Base-by-base conservation (phyloP, 306 rosid genomes). In the Quercus agrifolia region DNA sequence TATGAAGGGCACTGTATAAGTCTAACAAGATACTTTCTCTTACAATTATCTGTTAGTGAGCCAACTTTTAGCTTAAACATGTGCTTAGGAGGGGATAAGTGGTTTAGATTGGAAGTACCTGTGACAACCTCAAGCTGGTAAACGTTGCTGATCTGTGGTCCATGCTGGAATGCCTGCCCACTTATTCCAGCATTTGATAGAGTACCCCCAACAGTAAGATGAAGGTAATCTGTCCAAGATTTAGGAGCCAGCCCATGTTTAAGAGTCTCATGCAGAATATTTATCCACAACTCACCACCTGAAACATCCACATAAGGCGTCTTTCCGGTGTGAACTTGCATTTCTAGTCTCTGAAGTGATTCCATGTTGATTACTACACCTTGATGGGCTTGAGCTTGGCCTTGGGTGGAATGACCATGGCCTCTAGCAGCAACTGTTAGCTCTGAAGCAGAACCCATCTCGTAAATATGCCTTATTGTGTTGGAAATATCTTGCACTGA, bases 211-310 rank as follows among this genome's bases (percentile, higher is more conserved):
- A 91, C 99, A 35, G 94, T 93, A 31, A 96, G 98, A 58, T 90
- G 90, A 83, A 96, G 94, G 68, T 96, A 96, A 86, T 96, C 99
- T 11, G 99, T 96, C 99, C 99, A 96, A 57, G 98, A 96, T 64
- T 93, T 96, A 8, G 99, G 99, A 54, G 99, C 91, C 73, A 96
- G 73, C 63, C 98, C 99, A 80, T 84, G 76, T 84, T 87, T 83
- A 25, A 96, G 91, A 55, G 98, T 90, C 78, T 91, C 94, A 90
- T 85, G 93, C 89, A 96, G 82, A 78, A 96, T 83, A 77, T 91
- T 89, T 78, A 96, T 93, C 99, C 99, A 96, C 84, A 96, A 82
- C 86, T 93, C 94, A 28, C 99, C 98, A 3, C 91, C 98, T 5
- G 97, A 90, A 38, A 90, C 99, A 80, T 96, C 99, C 28, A 85